Conservation (phyloP, 441 rosid species). For the Pelargonium citronellum region DNA sequence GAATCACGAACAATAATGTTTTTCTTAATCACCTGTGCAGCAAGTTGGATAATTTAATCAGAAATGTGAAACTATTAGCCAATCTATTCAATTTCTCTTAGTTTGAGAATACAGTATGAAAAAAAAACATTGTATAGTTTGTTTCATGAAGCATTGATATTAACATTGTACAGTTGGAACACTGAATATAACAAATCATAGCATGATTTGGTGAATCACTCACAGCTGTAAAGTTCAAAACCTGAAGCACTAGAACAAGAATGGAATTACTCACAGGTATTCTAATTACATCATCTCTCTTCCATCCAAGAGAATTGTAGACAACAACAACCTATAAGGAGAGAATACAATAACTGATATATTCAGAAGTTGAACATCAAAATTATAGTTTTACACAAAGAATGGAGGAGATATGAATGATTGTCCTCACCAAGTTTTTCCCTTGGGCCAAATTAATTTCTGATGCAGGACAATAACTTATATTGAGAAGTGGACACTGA, state of each 20-base stretch:
- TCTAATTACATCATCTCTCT: constrained; percentile 71
- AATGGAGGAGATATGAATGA: constrained; percentile 11
- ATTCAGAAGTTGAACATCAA: constrained; percentile 18
- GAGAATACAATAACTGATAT: constrained; percentile 18
- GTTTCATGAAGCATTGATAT: too few species aligned
- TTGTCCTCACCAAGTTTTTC: constrained; percentile 62
- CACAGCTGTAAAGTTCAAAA: constrained; percentile 2
- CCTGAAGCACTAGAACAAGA: neutral
- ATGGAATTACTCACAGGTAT: constrained; percentile 63
- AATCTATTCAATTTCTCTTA: too few species aligned
- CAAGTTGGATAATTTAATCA: constrained; percentile 19
- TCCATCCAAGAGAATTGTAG: constrained; percentile 96
- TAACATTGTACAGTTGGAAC: neutral
- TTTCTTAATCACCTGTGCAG: constrained; percentile 62
- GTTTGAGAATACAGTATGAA: neutral
- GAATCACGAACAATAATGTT: constrained; percentile 65
- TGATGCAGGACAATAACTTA: constrained; percentile 87
- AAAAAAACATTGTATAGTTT: too few species aligned
- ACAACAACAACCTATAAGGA: constrained; percentile 58
- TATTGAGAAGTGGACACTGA: constrained; percentile 95
- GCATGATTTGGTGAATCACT: neutral
- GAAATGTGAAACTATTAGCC: neutral
- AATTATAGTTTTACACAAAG: constrained; percentile 5
- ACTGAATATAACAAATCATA: neutral
- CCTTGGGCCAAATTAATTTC: constrained; percentile 58